These are phyloP conservation scores for Aspergillus taichungensis DNA, from an alignment of 495 filamentous ascomycete genomes.

Conservation along the genomic window DNA sequence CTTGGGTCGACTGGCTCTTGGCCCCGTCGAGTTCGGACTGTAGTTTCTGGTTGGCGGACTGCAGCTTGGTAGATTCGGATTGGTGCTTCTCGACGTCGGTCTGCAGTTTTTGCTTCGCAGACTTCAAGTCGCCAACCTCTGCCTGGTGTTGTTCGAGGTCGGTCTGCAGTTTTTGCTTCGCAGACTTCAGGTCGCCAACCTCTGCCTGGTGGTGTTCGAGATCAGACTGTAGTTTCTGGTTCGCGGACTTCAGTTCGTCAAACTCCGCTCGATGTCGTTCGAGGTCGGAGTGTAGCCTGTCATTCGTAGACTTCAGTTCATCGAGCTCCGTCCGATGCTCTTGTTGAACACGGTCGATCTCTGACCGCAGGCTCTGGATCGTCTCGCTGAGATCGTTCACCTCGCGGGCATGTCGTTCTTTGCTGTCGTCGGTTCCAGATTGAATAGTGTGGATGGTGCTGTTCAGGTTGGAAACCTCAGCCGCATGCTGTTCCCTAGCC, in stretches of 20 bases:
- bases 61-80: conserved; percentile 49
- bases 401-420: conserved; percentile 26
- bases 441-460: conserved; percentile 46
- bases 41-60: conserved; percentile 43
- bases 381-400: conserved; percentile 10
- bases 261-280: conserved; percentile 9
- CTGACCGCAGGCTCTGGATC: conserved; percentile 38
- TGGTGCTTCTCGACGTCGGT: conserved; percentile 51
- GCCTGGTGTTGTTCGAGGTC: conserved; percentile 43
- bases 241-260: conserved; percentile 41
- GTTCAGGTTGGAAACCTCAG: conserved; percentile 48
- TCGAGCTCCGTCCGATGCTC: conserved; percentile 4
- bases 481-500: conserved; percentile 39
- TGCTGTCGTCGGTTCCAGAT: conserved; percentile 44
- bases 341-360: conserved; percentile 4
- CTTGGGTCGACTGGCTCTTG: conserved; percentile 41
- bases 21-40: conserved; percentile 50
- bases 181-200: conserved; percentile 45
- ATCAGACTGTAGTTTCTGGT: conserved; percentile 31
- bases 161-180: conserved; percentile 43
- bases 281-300: conserved; percentile 18
- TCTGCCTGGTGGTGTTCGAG: conserved; percentile 42
- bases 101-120: conserved; percentile 44
- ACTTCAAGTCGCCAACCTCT: conserved; percentile 47
- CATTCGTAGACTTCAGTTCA: conserved; percentile 3